phyloP scores from a whole-genome alignment of 2,329 filamentous ascomycete species.

The Fusarium setosum region DNA sequence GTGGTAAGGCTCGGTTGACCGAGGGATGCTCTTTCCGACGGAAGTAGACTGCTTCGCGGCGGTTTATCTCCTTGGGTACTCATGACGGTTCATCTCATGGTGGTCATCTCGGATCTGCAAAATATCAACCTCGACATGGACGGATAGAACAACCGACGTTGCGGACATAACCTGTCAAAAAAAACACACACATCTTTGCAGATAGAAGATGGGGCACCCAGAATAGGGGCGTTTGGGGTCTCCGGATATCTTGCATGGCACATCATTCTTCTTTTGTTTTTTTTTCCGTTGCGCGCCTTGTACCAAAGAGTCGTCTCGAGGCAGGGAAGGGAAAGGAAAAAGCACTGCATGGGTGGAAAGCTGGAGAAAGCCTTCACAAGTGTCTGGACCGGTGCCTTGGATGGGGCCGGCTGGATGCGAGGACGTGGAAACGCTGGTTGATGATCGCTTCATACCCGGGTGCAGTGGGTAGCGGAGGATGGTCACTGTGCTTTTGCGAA shows the following conservation, averaged over 20 bases:
- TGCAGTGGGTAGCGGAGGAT: constrained; percentile 60
- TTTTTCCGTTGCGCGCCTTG: constrained; percentile 59
- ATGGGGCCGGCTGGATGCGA: constrained; percentile 59
- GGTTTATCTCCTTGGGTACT: constrained; percentile 60
- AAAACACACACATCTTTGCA: constrained; percentile 68
- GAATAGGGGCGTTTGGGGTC: constrained; percentile 77
- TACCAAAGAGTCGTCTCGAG: constrained; percentile 58
- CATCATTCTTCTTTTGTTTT: constrained; percentile 61
- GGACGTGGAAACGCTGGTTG: constrained; percentile 72
- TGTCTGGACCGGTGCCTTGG: constrained; percentile 54
- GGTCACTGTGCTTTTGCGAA: constrained; percentile 69
- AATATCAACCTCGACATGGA: constrained; percentile 61
- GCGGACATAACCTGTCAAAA: constrained; percentile 55
- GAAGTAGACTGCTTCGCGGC: constrained; percentile 81
- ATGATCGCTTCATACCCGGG: constrained; percentile 71
- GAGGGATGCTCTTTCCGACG: constrained; percentile 99
- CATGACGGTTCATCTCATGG: constrained; percentile 62
- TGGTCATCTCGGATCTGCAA: constrained; percentile 71
- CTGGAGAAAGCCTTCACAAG: constrained; percentile 70
- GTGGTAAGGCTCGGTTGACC: constrained; percentile 98
- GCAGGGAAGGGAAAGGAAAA: constrained; percentile 51
- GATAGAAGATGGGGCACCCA: constrained; percentile 79
- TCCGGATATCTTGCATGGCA: constrained; percentile 85
- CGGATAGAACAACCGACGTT: constrained; percentile 60
- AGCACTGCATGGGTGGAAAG: constrained; percentile 67